Base-by-base conservation (phyloP, 2,329 filamentous ascomycete species). In the Mycosphaerelloides madeirae region DNA sequence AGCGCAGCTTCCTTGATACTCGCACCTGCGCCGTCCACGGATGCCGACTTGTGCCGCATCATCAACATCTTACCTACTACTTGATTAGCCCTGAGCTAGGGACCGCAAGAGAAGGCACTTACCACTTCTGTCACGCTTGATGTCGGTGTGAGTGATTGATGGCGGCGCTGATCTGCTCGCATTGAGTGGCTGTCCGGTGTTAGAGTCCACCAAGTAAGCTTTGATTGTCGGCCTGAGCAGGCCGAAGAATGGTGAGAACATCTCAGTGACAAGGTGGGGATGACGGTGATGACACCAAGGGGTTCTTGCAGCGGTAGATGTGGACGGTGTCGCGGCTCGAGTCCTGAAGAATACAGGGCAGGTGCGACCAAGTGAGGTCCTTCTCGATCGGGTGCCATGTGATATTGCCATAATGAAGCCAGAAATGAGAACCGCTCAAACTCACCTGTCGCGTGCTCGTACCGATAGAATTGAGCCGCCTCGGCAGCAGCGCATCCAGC, bases 401-500 rank as follows among this genome's bases (percentile, higher is more conserved):
- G 20, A 20, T 28, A 20, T 13, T 31, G 38, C 31, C 36, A 22
- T 41, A 43, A 15, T 18, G 33, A 35, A 19, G 19, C 14, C 16
- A 8, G 33, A n/a, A 32, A 19, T 35, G 33, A 35, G 13, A 32
- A 5, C 31, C 31, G 9, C 33, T 7, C 33, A 6, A 22, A 50
- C 50, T 48, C 43, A 57, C 51, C 40, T 57, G 20, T 47, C 32
- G 42, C 43, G 36, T 51, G 37, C 39, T 19, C 18, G 49, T 43
- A 29, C 33, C 43, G 16, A 44, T 31, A 13, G 35, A 36, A 15
- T 29, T 31, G 14, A 40, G 31, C 12, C 40, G 38, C 18, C 49
- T 38, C 12, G 61, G 60, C 9, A 63, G 47, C 8, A 64, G 48
- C n/a, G 57, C 56, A 38, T 63, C 61, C n/a, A 60, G 48, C 14